Evolutionary conservation across 305 asterid species (phyloP), one percentile per base, ranked within the genome.

Genomic region (Ilex paraguariensis): DNA sequence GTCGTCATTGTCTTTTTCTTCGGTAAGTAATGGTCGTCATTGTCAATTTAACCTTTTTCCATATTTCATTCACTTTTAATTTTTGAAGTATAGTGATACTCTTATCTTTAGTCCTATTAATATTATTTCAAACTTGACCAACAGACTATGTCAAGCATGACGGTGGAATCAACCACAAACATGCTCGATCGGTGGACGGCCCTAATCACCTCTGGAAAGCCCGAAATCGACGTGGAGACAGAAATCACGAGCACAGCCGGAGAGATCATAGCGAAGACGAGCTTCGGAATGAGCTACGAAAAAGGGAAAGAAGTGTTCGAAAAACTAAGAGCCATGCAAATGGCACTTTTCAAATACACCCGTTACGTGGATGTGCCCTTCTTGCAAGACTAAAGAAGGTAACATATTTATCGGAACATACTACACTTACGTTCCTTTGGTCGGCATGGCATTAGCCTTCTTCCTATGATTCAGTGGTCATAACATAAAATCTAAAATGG

Each of bases 351-450:
- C 87, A 75, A 80, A 14, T 81, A 88, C 62, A 81, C 71, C 56
- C 93, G 96, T 10, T 74, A 74, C 57, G 97, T 92, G 0, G 97
- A 97, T 8, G 95, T 92, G 11, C 98, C n/a, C n/a, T n/a, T n/a
- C 82, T 92, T 77, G 80, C 44, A 57, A 77, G 87, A 11, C 81
- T 92, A 15, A 89, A 81, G 75, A 89, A 92, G 98, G 98, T 87
- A 83, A 44, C 10, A 7, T 49, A 54, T 67, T 66, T 77, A 30
- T 51, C 40, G 56, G 7, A 36, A 0, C 42, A 36, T 8, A 5
- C 0, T 36, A 8, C 3, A 36, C 42, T n/a, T n/a, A n/a, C n/a
- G n/a, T n/a, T n/a, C n/a, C n/a, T n/a, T n/a, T n/a, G n/a, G n/a
- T n/a, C n/a, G n/a, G n/a, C n/a, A n/a, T n/a, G n/a, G n/a, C n/a